Percentiles rank a stretch among this genome's conserved stretches.
Conservation (phyloP, 1,284 basidiomycete species). For the Apiotrichum sp. region DNA sequence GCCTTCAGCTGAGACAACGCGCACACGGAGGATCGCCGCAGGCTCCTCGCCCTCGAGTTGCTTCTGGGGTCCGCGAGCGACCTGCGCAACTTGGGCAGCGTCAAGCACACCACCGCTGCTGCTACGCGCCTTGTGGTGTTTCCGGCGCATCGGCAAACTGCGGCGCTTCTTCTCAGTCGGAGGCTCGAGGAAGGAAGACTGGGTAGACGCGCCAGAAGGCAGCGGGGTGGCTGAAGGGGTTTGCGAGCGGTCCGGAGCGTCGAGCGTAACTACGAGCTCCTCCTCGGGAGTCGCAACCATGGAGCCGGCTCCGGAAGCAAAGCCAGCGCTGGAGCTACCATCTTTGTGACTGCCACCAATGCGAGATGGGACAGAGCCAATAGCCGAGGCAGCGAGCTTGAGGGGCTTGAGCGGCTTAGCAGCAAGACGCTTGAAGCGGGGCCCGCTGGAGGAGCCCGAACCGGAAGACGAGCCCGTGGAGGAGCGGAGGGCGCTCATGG, state of each 20-base stretch:
- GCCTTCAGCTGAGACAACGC: slow-evolving; percentile 47
- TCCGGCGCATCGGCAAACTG: not conserved
- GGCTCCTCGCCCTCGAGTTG: slow-evolving; percentile 45
- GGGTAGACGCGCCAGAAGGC: not conserved
- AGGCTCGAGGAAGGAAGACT: slow-evolving; percentile 2
- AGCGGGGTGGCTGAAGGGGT: slow-evolving; percentile 11
- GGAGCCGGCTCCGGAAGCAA: not conserved
- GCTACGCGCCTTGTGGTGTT: slow-evolving; percentile 49
- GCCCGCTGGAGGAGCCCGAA: not conserved
- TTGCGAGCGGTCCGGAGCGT: not conserved
- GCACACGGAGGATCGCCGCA: slow-evolving; percentile 43
- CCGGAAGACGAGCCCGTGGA: not conserved
- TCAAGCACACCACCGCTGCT: slow-evolving; percentile 12
- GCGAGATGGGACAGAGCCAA: slow-evolving; percentile 14
- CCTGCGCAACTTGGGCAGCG: slow-evolving; percentile 31
- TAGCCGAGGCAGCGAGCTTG: slow-evolving; percentile 40
- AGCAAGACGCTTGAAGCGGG: slow-evolving; percentile 27
- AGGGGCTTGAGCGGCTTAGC: slow-evolving; percentile 42
- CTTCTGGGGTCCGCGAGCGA: slow-evolving; percentile 36
- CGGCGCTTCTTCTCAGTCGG: slow-evolving; percentile 4
- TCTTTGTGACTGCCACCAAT: not conserved
- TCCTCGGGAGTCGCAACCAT: not conserved
- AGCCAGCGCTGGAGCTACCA: not conserved
- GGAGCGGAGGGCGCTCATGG: not conserved
- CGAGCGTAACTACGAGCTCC: not conserved